phyloP scores from a whole-genome alignment of 495 filamentous ascomycete species.

The Talaromyces stipitatus region DNA sequence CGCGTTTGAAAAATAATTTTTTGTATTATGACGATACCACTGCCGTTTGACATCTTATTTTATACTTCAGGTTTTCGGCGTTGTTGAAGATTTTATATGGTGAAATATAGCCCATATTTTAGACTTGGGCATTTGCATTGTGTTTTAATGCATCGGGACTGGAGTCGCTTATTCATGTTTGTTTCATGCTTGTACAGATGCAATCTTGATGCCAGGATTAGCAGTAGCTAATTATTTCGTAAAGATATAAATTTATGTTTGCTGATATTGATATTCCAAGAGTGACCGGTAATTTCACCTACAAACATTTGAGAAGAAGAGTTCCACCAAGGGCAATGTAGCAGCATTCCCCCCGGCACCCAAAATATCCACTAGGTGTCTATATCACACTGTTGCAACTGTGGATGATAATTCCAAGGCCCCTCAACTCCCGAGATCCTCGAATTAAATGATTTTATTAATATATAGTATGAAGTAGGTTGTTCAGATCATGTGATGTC shows the following conservation, averaged over 20 bases:
- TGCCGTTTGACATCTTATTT: not conserved
- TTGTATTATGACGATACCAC: not conserved
- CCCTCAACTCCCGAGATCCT: too few species aligned
- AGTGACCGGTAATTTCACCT: too few species aligned
- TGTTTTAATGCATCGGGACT: not conserved
- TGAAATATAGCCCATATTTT: not conserved
- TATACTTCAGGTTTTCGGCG: not conserved
- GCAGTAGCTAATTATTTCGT: too few species aligned
- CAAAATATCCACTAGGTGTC: not conserved
- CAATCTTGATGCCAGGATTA: too few species aligned
- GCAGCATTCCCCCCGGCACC: too few species aligned
- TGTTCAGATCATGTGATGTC: not conserved
- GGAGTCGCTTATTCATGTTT: not conserved
- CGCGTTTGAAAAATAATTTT: not conserved
- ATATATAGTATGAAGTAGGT: not conserved
- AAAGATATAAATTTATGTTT: too few species aligned
- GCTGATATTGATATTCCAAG: too few species aligned
- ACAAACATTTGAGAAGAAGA: too few species aligned
- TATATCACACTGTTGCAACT: not conserved
- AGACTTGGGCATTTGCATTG: not conserved
- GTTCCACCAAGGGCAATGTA: too few species aligned
- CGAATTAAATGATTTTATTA: not conserved
- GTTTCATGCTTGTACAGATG: not conserved
- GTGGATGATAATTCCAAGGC: not conserved
- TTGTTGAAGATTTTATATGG: not conserved